phyloP scores from a whole-genome alignment of 371 early-diverging fungal genomes.

The Dinochytrium kinnereticum region DNA sequence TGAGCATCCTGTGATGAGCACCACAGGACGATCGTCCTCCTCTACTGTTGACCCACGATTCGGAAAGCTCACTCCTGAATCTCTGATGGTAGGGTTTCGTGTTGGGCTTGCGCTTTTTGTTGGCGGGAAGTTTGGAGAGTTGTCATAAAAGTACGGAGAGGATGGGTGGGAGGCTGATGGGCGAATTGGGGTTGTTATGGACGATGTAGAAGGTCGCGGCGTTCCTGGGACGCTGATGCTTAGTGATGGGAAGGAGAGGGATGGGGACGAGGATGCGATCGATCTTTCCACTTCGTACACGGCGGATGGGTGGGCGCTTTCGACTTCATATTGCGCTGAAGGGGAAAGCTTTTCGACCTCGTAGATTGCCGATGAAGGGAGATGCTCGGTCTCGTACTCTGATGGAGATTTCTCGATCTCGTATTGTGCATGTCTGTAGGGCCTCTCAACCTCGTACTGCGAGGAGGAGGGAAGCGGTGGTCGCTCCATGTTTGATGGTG shows the following conservation, averaged over 20 bases:
- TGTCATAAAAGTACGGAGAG: slow-evolving; percentile 2
- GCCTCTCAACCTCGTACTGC: too few species aligned
- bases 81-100: neutral
- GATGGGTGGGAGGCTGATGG: neutral
- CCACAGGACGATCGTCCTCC: slow-evolving; percentile 18
- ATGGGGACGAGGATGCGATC: neutral
- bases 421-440: too few species aligned
- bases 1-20: slow-evolving; percentile 32
- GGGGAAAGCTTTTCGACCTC: neutral
- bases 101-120: neutral
- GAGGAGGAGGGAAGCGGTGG: too few species aligned
- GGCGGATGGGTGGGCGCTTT: neutral
- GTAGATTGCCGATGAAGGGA: neutral
- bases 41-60: neutral
- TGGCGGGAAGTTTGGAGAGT: neutral
- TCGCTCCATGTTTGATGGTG: too few species aligned
- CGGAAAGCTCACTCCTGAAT: neutral
- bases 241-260: neutral
- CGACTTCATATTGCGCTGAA: slow-evolving; percentile 4
- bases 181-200: neutral
- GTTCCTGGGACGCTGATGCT: slow-evolving; percentile 13
- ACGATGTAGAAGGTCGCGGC: neutral
- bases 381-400: too few species aligned
- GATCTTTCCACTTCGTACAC: neutral
- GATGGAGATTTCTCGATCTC: too few species aligned